Base-by-base conservation (phyloP, 352 stramenopile genomes). In the Globisporangium radiosum region DNA sequence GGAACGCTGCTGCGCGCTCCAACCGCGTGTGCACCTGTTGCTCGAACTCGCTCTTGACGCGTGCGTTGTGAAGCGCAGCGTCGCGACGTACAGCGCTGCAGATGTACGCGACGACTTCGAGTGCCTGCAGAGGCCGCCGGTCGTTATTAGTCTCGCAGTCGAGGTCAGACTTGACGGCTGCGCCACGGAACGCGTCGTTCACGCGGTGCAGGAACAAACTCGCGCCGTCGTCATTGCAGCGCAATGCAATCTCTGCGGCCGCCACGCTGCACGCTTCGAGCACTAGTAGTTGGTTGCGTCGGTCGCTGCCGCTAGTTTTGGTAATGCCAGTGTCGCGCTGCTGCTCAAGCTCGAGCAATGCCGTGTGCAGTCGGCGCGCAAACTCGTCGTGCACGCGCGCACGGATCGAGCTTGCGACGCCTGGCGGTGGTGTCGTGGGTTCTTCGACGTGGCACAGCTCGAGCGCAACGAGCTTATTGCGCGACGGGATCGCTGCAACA, bases 391-490 rank as follows among this genome's bases (percentile, higher is more conserved):
- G 66, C 7, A 89, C 68, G 14, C 71, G 69, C 39, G 75, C 71
- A 2, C 71, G 66, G 60, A 92, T 86, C 1, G 63, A 72, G 1
- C 64, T 53, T 0, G 74, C 69, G 14, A 75, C 59, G 5, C 72
- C 64, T 1, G 56, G 14, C 1, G 66, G 60, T 39, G 73, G 71
- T 6, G 87, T 77, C 40, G 75, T 78, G 0, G 73, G 56, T 37
- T 88, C 70, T 48, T 82, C 69, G 0, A 68, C 54, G 50, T 92
- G 82, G 33, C 81, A 89, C 10, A 93, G 54, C 39, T 93, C 81
- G 6, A 93, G 51, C 5, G 78, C 74, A 15, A 91, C 15, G 7
- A 90, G 65, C 50, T 90, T 91, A 66, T 75, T 76, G n/a, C 63
- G 72, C 45, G 68, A 88, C 2, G 81, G 76, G 52, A 91, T 87